Evolutionary conservation across 2,329 filamentous ascomycete species (phyloP), one percentile per base, ranked within the genome.

Genomic region (Metarhizium brunneum): DNA sequence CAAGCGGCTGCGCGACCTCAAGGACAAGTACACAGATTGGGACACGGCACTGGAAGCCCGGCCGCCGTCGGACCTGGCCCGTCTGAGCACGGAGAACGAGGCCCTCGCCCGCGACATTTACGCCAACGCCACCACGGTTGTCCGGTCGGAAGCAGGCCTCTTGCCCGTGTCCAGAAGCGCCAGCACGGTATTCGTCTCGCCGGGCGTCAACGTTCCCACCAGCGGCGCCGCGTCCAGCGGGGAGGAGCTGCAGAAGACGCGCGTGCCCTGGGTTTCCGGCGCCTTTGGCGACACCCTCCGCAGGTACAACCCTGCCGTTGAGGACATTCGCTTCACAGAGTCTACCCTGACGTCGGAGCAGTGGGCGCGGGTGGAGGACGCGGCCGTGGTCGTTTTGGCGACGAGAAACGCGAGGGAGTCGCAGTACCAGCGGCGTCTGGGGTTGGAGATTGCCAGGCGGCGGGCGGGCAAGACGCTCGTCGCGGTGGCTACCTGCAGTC

Each of bases 321-420:
- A 58, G 2, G 62, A 63, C 40, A 59, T 65, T 16, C 58, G 62
- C 47, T 65, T 64, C 45, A 63, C 61, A 5, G 57, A 58, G 13
- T 50, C 57, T 18, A 54, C 52, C 1, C 48, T 65, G 1, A 55
- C 56, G 1, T 54, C 55, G 1, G 57, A 56, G 13, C 50, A 64
- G 45, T 65, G 63, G 63, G 18, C 47, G 16, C 50, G 58, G 29
- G 50, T 65, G 7, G 60, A 61, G 6, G 55, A 56, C 10, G 62
- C 63, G 4, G 59, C 64, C 1, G 56, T 62, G 3, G 62, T 65
- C 42, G 59, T 65, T 6, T 20, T 65, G 4, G 63, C 63, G 2
- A 64, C 63, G 13, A 59, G 63, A 43, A 65, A 65, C 30, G 63
- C 63, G 4, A 50, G 59, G 7, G 63, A 64, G 47, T 60, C 61